Base-by-base conservation (phyloP, 495 filamentous ascomycete genomes). In the Penicillium desertorum region DNA sequence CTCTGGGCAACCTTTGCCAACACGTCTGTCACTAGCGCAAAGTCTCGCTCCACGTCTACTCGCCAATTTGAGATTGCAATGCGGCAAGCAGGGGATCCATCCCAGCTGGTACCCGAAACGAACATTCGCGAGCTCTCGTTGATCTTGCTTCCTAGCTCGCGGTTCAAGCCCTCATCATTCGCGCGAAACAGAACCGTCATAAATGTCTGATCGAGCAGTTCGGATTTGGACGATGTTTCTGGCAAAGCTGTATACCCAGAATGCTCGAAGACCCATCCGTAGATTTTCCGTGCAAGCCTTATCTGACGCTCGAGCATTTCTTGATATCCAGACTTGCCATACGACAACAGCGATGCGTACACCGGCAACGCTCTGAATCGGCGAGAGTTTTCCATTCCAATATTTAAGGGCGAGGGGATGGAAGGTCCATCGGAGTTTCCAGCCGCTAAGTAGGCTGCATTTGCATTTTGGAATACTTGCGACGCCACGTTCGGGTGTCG, bases 351-450 rank as follows among this genome's bases (percentile, higher is more conserved):
- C 0, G 86, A 86, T 10, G 91, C 87, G 61, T 96, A 96, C 4
- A 91, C 90, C 0, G 93, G 93, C 19, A 96, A 75, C 0, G 91
- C 93, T 47, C 93, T 82, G 75, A 98, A 95, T 16, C 93, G 85
- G 39, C 92, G 82, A 6, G 92, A 96, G 67, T 98, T 98, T 63
- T 96, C 92, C 22, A 98, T 72, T 20, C 92, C 90, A 53, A 92
- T 86, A 72, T 96, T 93, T 16, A 96, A 75, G 0, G 93, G 92
- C 30, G 89, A 93, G 20, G 83, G 86, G 57, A 96, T 88, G 1
- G 64, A 62, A 20, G 64, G 59, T 4, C 59, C 65, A 25, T 66
- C 64, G 11, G 74, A 54, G 14, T 63, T 50, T 20, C 62, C 71
- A 9, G 82, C 62, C 5, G 78, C 77, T 37, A 98, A 79, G 67